Percentiles rank a stretch among this genome's conserved stretches.
These are phyloP conservation scores for Aspergillus clavatus DNA, from an alignment of 2,329 filamentous ascomycete species.

Conservation along the genomic window DNA sequence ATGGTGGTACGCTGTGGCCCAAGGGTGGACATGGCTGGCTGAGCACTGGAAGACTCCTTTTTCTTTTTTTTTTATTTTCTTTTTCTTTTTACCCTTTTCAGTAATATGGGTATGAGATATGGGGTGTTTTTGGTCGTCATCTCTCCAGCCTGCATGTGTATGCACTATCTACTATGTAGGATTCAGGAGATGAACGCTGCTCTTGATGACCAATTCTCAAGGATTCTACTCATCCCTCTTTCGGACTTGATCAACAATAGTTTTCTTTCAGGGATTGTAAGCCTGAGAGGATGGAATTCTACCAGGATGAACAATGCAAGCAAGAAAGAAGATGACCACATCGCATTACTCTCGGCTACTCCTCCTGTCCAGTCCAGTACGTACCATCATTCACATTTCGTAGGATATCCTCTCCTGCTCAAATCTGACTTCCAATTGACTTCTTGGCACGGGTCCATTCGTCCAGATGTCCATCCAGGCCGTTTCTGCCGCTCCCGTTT, in stretches of 20 bases:
- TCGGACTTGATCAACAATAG: slow-evolving; percentile 12
- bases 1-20: not conserved
- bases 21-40: slow-evolving; percentile 5
- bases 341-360: no score
- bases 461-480: slow-evolving; percentile 12
- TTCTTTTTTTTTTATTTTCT: no score
- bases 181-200: no score
- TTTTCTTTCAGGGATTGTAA: not conserved
- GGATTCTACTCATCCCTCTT: slow-evolving; percentile 7
- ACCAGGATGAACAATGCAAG: slow-evolving; percentile 12
- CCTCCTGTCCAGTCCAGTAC: no score
- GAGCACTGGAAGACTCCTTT: not conserved
- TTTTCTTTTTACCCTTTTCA: no score
- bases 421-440: not conserved
- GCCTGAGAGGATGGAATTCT: not conserved
- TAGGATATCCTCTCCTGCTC: not conserved
- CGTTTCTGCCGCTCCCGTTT: slow-evolving; percentile 25
- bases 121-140: no score
- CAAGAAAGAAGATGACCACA: slow-evolving; percentile 6
- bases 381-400: slow-evolving; percentile 9
- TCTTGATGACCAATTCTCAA: no score
- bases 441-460: slow-evolving; percentile 1
- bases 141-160: no score
- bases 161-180: no score
- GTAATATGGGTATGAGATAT: no score